Base-by-base conservation (phyloP, 495 filamentous ascomycete genomes). In the Penicillium antarcticum region DNA sequence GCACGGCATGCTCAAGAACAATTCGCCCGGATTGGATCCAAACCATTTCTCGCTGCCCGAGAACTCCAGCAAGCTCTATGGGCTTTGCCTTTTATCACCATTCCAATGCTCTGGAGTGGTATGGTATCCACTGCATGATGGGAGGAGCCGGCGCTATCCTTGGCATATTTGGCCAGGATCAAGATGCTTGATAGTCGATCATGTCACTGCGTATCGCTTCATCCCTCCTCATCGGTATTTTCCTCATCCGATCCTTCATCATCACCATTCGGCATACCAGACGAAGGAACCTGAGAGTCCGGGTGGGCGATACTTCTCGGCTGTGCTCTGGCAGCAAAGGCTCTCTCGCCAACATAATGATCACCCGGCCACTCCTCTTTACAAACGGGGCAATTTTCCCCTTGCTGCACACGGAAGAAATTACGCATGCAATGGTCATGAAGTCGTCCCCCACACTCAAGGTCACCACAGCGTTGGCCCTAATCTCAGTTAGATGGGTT, bases 321-420 rank as follows among this genome's bases (percentile, higher is more conserved):
- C 47, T 66, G 65, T 23, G 53, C 52, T 10, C 64, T 63, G 17
- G 67, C 60, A 17, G 62, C 67, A 17, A 79, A 79, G 0, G 89
- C 92, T 59, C 81, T 78, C 72, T 97, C 89, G 0, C 95, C 94
- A 3, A 97, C 94, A 51, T 78, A 89, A 41, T 83, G 76, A 32
- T 84, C 69, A 4, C 89, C 90, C 9, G 74, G 76, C 94, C 94
- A 97, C 1, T 72, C 72, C 10, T 62, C 74, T 37, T 82, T 77
- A 60, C 94, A 97, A 10, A 79, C 71, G 8, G 91, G 90, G 65
- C 94, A 97, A 44, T 76, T 80, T 51, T 77, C 79, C 0, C 74
- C 75, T 34, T 76, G 68, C 46, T 82, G 78, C 41, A 83, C 77
- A 9, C 85, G 77, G 66, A 89, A 96, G 62, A 88, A 89, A 36